Conservation (phyloP, 257 asterid genomes). For the Capsicum pubescens region DNA sequence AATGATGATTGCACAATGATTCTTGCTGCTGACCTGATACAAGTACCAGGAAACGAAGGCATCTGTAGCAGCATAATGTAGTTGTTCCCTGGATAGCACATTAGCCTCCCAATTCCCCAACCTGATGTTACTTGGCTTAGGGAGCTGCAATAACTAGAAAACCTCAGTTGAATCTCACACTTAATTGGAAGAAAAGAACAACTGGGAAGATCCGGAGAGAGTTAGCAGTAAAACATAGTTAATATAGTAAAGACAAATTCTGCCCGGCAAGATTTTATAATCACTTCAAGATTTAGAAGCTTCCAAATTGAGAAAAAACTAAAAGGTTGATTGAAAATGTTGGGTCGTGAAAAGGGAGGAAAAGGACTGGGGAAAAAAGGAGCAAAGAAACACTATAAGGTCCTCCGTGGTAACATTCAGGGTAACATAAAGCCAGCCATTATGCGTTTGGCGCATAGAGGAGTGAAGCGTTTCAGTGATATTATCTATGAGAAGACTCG, state of each 20-base stretch:
- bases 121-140: conserved; percentile 72
- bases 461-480: neutral
- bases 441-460: neutral
- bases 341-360: neutral
- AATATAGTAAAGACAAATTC: neutral
- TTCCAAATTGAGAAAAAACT: neutral
- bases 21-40: conserved; percentile 61
- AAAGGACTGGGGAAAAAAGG: conserved; percentile 24
- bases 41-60: conserved; percentile 87
- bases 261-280: neutral
- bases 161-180: conserved; percentile 27
- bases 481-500: neutral
- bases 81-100: conserved; percentile 64
- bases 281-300: neutral
- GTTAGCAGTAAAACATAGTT: neutral
- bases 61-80: conserved; percentile 87
- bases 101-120: conserved; percentile 92
- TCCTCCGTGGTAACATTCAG: conserved; percentile 20
- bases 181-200: neutral
- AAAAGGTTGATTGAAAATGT: neutral
- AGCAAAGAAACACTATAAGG: conserved; percentile 20
- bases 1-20: neutral
- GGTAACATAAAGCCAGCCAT: conserved; percentile 1
- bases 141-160: conserved; percentile 64
- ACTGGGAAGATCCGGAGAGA: neutral